Base-by-base conservation (phyloP, 306 rosid genomes). In the Malus sieversii region DNA sequence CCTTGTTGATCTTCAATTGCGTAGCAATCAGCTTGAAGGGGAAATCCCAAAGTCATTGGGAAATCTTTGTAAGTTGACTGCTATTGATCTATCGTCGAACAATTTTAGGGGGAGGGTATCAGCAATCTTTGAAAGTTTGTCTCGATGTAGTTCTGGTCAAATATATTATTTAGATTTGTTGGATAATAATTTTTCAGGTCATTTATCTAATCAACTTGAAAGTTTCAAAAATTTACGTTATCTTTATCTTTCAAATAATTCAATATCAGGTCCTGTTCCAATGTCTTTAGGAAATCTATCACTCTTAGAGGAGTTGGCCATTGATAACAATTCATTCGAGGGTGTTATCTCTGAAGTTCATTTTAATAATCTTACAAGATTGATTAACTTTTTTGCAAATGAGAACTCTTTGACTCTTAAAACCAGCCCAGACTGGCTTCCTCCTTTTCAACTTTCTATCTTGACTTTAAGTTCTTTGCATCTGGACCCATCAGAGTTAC, bases 161-260 rank as follows among this genome's bases (percentile, higher is more conserved):
- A 35, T 35, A 35, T 35, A 35, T 35, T 33, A 35, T 35, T 35
- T 35, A 35, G 55, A 22, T 51, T 35, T 16, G 35, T 0, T 75
- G 83, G 1, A 1, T 1, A 70, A 57, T 53, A 69, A 71, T 16
- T 12, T 83, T 33, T 75, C 67, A 14, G 52, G 79, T 11, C 48
- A 72, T 72, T 8, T 83, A 10, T 71, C 81, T 14, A 13, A 72
- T 7, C 72, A 66, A 3, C 11, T 83, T 66, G 81, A 59, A 53
- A 0, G 38, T 10, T 55, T 78, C 0, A 64, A 25, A 74, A 78
- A 22, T 42, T 33, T 82, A 29, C 14, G 11, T 63, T 27, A 1
- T 11, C 75, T 80, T 32, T 55, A 67, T 61, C 65, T 79, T 32
- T 12, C 65, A 7, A 8, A 10, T 35, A 78, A 78, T 18, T 11